These are phyloP conservation scores for Wickerhamomyces hampshirensis DNA, from an alignment of 805 yeast genomes.

Conservation along the genomic window DNA sequence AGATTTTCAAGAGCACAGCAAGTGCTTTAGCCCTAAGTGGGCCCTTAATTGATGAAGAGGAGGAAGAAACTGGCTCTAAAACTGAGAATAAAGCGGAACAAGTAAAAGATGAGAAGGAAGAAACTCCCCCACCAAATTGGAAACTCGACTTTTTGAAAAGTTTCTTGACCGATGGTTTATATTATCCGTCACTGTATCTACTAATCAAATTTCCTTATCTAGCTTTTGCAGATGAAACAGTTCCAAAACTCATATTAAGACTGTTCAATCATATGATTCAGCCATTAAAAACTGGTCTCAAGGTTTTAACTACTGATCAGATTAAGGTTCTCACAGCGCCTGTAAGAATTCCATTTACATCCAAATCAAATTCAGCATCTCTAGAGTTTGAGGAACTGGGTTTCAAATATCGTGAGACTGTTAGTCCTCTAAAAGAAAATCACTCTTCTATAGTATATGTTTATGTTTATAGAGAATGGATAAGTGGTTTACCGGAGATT, in stretches of 20 bases:
- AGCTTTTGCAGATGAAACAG: conserved; percentile 46
- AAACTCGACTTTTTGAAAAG: conserved; percentile 47
- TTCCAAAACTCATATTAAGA: conserved; percentile 43
- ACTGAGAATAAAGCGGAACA: conserved; percentile 5
- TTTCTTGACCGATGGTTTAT: conserved; percentile 54
- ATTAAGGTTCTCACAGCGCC: conserved; percentile 20
- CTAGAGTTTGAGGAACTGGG: conserved; percentile 27
- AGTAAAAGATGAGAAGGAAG: neutral
- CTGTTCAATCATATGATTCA: conserved; percentile 43
- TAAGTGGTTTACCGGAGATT: conserved; percentile 32
- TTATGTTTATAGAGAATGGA: conserved; percentile 52
- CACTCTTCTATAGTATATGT: conserved; percentile 14
- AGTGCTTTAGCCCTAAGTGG: conserved; percentile 87
- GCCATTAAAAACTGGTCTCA: conserved; percentile 37
- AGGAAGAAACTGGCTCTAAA: conserved; percentile 31
- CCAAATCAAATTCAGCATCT: conserved; percentile 19
- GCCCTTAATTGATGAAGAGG: conserved; percentile 68
- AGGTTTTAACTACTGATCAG: conserved; percentile 14
- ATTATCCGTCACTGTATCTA: conserved; percentile 56
- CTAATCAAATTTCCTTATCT: conserved; percentile 59
- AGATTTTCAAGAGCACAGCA: conserved; percentile 56
- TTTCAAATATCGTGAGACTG: conserved; percentile 22
- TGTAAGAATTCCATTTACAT: conserved; percentile 22
- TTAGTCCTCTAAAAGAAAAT: conserved; percentile 26
- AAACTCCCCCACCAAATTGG: conserved; percentile 18